phyloP scores from a whole-genome alignment of 805 yeast genomes.

The Nakazawaea laoshanensis region DNA sequence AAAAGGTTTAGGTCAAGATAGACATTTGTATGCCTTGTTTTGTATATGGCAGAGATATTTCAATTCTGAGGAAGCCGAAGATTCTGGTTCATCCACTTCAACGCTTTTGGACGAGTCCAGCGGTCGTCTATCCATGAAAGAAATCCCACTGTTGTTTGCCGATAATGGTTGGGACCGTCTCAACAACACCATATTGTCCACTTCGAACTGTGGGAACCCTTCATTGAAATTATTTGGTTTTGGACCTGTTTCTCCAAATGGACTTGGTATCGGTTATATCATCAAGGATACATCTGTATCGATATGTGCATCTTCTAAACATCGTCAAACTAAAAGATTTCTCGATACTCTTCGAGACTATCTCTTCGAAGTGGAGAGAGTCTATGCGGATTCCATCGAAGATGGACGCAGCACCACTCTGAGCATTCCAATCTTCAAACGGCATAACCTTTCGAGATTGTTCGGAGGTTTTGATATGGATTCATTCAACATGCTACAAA shows the following conservation, averaged over 20 bases:
- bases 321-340: conserved; percentile 78
- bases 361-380: conserved; percentile 48
- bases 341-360: conserved; percentile 59
- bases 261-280: conserved; percentile 90
- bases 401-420: conserved; percentile 15
- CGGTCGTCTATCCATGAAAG: conserved; percentile 18
- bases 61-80: conserved; percentile 16
- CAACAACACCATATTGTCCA: conserved; percentile 72
- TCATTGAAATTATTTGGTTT: conserved; percentile 82
- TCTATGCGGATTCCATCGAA: conserved; percentile 26
- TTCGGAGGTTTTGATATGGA: conserved; percentile 72
- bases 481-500: conserved; percentile 66
- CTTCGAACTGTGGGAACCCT: conserved; percentile 90
- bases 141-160: conserved; percentile 69
- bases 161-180: conserved; percentile 85
- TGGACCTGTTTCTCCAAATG: conserved; percentile 85
- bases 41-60: conserved; percentile 76
- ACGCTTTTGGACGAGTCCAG: conserved; percentile 18
- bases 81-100: conserved; percentile 21
- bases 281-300: conserved; percentile 74
- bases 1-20: conserved; percentile 81
- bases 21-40: conserved; percentile 81
- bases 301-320: conserved; percentile 79
- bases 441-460: conserved; percentile 25
- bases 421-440: conserved; percentile 12